Percentiles rank a stretch among this genome's conserved stretches.
phyloP scores from a whole-genome alignment of 2,329 filamentous ascomycete species.

The Talaromyces sp. region DNA sequence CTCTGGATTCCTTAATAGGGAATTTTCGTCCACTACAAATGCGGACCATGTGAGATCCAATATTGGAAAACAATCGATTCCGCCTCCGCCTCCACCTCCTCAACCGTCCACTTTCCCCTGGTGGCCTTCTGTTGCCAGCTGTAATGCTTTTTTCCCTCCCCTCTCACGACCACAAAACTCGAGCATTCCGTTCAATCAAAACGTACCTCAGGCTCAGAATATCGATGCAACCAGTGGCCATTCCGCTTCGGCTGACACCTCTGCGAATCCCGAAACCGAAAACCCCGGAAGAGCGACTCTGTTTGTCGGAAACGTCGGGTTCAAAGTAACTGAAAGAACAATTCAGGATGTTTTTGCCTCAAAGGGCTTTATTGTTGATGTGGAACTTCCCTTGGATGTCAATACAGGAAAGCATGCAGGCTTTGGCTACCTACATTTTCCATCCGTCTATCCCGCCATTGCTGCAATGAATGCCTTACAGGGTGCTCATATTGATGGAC shows the following conservation, averaged over 20 bases:
- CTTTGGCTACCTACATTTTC: slow-evolving; percentile 45
- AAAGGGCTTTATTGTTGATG: slow-evolving; percentile 40
- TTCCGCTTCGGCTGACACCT: too few species aligned
- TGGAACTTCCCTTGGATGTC: slow-evolving; percentile 38
- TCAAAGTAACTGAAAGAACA: slow-evolving; percentile 39
- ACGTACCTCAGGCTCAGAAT: not conserved
- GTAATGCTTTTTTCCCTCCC: too few species aligned
- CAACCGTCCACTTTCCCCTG: too few species aligned
- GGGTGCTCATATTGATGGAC: slow-evolving; percentile 41
- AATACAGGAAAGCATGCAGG: slow-evolving; percentile 39
- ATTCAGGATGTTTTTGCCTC: slow-evolving; percentile 42
- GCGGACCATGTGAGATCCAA: too few species aligned
- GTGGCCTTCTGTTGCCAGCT: too few species aligned
- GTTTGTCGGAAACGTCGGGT: slow-evolving; percentile 47
- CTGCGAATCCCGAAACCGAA: too few species aligned
- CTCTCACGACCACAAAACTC: too few species aligned
- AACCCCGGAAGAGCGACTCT: slow-evolving; percentile 25
- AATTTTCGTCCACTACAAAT: too few species aligned
- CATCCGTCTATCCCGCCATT: slow-evolving; percentile 37
- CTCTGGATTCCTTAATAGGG: too few species aligned
- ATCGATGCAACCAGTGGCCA: too few species aligned
- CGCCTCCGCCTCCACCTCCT: too few species aligned
- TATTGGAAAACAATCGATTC: too few species aligned
- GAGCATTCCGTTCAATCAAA: not conserved
- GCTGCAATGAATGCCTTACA: slow-evolving; percentile 41